Conservation (phyloP, 306 rosid species). For the Gleditsia sinensis region DNA sequence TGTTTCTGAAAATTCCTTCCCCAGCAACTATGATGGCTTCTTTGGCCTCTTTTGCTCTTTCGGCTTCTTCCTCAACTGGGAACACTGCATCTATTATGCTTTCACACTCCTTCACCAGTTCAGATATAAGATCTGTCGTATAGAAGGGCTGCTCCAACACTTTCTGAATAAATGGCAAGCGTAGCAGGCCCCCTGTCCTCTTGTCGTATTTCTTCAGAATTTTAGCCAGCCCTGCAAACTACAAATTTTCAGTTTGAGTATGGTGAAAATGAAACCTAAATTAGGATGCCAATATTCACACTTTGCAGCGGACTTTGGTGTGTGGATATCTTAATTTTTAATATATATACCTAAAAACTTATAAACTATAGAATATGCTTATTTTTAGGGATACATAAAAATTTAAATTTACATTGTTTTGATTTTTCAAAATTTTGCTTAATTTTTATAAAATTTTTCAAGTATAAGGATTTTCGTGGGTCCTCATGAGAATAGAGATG, state of each 20-base stretch:
- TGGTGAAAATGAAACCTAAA: not conserved
- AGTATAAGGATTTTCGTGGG: too few species aligned
- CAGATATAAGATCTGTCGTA: constrained; percentile 56
- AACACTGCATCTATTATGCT: constrained; percentile 47
- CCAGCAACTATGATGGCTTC: constrained; percentile 32
- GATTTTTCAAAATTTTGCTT: too few species aligned
- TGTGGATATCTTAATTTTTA: too few species aligned
- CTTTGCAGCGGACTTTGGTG: too few species aligned
- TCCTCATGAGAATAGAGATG: too few species aligned
- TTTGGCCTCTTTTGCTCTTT: constrained; percentile 32
- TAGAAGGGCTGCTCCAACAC: constrained; percentile 60
- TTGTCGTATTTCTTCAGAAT: constrained; percentile 92
- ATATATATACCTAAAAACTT: too few species aligned
- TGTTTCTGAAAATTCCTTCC: constrained; percentile 61
- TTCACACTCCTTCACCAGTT: constrained; percentile 66
- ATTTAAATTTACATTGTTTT: too few species aligned
- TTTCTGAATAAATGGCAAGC: constrained; percentile 60
- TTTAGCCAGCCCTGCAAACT: constrained; percentile 72
- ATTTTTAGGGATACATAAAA: too few species aligned
- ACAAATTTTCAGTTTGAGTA: not conserved
- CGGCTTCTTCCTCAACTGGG: constrained; percentile 34
- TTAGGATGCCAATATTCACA: too few species aligned
- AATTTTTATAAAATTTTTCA: too few species aligned
- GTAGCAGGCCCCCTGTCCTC: constrained; percentile 70
- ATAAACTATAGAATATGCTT: too few species aligned